Percentiles rank a stretch among this genome's conserved stretches.
These are phyloP conservation scores for Fusarium tjaetaba DNA, from an alignment of 2,329 filamentous ascomycete species.

Conservation along the genomic window DNA sequence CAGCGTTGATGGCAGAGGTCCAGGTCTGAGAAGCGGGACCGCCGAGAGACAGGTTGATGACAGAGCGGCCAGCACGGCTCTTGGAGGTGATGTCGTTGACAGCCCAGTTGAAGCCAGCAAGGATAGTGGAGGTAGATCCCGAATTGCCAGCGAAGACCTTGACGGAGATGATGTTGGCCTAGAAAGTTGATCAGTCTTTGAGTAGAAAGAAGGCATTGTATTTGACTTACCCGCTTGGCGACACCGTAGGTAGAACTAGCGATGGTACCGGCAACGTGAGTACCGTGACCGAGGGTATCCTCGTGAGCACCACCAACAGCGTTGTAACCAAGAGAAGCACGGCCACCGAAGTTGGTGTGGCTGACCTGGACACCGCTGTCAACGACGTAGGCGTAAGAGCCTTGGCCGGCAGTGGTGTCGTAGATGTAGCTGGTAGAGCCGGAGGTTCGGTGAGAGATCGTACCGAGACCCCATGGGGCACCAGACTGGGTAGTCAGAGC, in stretches of 20 bases:
- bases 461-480: constrained; percentile 40
- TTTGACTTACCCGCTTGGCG: constrained; percentile 49
- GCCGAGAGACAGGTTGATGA: constrained; percentile 57
- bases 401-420: constrained; percentile 59
- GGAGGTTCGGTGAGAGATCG: constrained; percentile 42
- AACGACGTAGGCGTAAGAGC: constrained; percentile 67
- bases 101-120: constrained; percentile 55
- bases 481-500: constrained; percentile 38
- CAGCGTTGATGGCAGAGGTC: constrained; percentile 54
- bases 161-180: constrained; percentile 48
- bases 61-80: constrained; percentile 45
- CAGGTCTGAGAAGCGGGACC: constrained; percentile 47
- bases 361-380: constrained; percentile 67
- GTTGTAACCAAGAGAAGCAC: constrained; percentile 54
- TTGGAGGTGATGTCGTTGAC: constrained; percentile 49
- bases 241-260: constrained; percentile 55
- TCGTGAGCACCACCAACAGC: constrained; percentile 46
- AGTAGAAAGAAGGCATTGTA: too few species aligned
- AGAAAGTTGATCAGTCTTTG: background rate
- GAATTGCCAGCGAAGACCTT: constrained; percentile 36
- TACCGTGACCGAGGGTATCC: constrained; percentile 54
- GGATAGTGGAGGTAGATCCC: constrained; percentile 46
- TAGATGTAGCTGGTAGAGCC: constrained; percentile 55
- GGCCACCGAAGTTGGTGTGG: constrained; percentile 62
- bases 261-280: constrained; percentile 54